Percentiles rank a stretch among this genome's conserved stretches.
Evolutionary conservation across 257 asterid genomes (phyloP).

Genomic region (Solanum piurae): DNA sequence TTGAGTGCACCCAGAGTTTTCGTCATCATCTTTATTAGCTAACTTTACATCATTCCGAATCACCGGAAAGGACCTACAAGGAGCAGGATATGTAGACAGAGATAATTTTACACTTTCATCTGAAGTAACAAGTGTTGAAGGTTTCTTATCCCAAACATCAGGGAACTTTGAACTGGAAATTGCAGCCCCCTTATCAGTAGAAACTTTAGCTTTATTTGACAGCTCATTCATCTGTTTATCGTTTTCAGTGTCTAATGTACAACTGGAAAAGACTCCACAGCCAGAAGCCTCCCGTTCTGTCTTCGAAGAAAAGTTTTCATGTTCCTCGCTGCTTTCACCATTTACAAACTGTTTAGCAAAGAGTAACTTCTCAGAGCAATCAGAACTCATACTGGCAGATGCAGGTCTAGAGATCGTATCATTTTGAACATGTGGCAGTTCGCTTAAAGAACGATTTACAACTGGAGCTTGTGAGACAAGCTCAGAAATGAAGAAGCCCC

Average conservation of each 20-base stretch:
- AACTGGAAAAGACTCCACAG: constrained; percentile 31
- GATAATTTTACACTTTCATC: constrained; percentile 58
- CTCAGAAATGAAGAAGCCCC: constrained; percentile 65
- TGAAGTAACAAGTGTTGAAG: constrained; percentile 50
- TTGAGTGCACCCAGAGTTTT: constrained; percentile 58
- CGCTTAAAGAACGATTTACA: constrained; percentile 21
- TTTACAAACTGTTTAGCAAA: constrained; percentile 38
- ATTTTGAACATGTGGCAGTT: constrained; percentile 31
- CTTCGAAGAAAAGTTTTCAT: constrained; percentile 38
- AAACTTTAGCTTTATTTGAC: constrained; percentile 38
- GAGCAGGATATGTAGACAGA: constrained; percentile 25
- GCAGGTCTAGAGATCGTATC: constrained; percentile 51
- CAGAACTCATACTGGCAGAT: constrained; percentile 58
- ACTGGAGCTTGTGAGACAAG: constrained; percentile 50
- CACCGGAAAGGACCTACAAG: constrained; percentile 38
- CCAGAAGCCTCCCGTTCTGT: constrained; percentile 46
- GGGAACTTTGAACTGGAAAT: constrained; percentile 18
- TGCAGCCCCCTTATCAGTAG: constrained; percentile 29
- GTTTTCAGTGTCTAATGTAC: constrained; percentile 38
- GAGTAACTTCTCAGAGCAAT: constrained; percentile 51
- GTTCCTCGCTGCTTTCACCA: constrained; percentile 53
- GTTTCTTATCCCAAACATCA: constrained; percentile 35
- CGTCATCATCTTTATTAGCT: constrained; percentile 79
- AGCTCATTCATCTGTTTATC: constrained; percentile 30
- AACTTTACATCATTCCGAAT: constrained; percentile 57